Conservation (phyloP, 768 basidiomycete species). For the Tulasnella sp. region DNA sequence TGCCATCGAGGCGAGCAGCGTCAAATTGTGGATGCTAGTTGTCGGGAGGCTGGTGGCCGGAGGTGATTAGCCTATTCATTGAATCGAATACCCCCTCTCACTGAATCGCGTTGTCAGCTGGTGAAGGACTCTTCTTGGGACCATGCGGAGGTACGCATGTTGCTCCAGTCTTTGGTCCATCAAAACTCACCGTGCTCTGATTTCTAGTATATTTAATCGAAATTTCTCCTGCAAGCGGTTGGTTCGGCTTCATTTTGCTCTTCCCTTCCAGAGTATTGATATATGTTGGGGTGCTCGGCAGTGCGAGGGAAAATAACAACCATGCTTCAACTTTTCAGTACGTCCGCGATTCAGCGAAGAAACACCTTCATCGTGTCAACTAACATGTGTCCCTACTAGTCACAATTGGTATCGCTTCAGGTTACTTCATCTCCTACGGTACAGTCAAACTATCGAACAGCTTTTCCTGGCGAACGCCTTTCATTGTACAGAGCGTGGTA, state of each 20-base stretch:
- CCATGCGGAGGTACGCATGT: conserved; percentile 37
- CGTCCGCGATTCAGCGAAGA: not conserved
- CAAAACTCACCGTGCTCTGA: conserved; percentile 28
- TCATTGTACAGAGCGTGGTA: conserved; percentile 45
- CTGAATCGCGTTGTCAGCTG: conserved; percentile 38
- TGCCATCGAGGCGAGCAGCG: conserved; percentile 46
- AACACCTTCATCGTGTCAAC: not conserved
- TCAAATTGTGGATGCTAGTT: conserved; percentile 48
- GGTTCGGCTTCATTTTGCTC: not conserved
- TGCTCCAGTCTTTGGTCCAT: conserved; percentile 41
- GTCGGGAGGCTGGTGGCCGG: conserved; percentile 54
- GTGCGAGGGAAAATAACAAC: conserved; percentile 51
- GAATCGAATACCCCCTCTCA: not conserved
- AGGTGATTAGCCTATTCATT: conserved; percentile 27
- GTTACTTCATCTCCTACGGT: conserved; percentile 50
- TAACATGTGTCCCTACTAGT: conserved; percentile 33
- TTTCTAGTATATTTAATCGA: conserved; percentile 37
- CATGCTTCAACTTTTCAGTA: conserved; percentile 50
- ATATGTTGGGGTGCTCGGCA: not conserved
- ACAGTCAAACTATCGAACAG: conserved; percentile 43
- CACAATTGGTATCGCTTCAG: conserved; percentile 50
- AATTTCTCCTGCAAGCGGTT: conserved; percentile 38
- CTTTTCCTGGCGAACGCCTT: conserved; percentile 49
- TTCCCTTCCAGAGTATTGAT: not conserved
- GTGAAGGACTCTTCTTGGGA: conserved; percentile 54